Evolutionary conservation across 208 protist genomes (phyloP).

Genomic region (Strigomonas culicis): DNA sequence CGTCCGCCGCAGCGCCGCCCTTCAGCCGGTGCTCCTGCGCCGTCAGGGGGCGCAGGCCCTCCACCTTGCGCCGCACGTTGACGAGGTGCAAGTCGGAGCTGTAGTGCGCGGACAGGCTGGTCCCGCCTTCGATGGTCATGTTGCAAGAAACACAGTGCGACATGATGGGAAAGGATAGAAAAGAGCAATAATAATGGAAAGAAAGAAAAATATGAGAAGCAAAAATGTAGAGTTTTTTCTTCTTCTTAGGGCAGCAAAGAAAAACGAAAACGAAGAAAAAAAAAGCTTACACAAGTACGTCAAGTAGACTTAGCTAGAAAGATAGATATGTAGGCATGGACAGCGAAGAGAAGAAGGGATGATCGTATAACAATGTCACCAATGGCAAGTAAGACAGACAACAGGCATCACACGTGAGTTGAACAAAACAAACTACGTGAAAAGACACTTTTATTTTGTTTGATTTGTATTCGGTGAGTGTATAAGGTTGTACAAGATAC

Average conservation of each 20-base stretch:
- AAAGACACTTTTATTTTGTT: too few relatives aligned
- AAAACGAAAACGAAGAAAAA: neutral
- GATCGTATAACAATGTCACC: conserved; percentile 14
- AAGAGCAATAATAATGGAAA: neutral
- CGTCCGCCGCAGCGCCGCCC: neutral
- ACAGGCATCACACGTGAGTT: too few relatives aligned
- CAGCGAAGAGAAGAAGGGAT: neutral
- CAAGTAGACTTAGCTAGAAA: neutral
- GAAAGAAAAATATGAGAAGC: neutral
- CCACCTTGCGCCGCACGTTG: conserved; percentile 84
- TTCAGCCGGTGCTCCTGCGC: conserved; percentile 37
- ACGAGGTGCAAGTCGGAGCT: conserved; percentile 69
- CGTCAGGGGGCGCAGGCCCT: conserved; percentile 66
- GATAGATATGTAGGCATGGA: neutral
- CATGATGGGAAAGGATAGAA: conserved; percentile 1
- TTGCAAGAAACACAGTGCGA: too few relatives aligned
- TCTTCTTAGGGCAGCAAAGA: neutral
- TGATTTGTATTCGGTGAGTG: too few relatives aligned
- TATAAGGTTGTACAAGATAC: too few relatives aligned
- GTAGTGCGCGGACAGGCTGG: conserved; percentile 70
- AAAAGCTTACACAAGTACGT: neutral
- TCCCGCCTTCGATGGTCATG: conserved; percentile 40
- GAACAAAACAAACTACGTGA: too few relatives aligned
- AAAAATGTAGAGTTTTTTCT: neutral
- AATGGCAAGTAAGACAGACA: too few relatives aligned